Evolutionary conservation across 192 early-diverging fungal species (phyloP), one percentile per base, ranked within the genome.

Genomic region (Backusella luteola): DNA sequence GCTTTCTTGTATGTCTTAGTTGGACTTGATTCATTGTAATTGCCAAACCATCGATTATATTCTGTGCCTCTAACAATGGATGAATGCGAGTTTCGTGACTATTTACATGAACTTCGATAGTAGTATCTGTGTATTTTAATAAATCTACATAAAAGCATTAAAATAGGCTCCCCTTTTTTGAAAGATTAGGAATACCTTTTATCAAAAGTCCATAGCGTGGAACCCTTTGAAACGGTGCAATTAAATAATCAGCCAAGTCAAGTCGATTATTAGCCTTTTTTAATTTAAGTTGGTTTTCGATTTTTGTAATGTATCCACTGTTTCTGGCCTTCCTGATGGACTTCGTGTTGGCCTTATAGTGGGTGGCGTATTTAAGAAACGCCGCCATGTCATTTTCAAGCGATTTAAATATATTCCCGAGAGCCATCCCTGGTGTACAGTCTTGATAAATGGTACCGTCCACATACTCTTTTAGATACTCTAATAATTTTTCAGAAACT

Each of bases 181-280:
- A 8, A 63, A 29, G n/a, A 6, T 14, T 15, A 73, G 77, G 6
- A 19, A 7, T 49, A 49, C 85, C 88, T 82, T 85, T 89, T 34
- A 94, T 80, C 41, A 94, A 77, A 71, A 94, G 76, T 52, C 89
- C 88, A 83, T 94, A 94, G 14, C 92, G 88, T 1, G 93, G 90
- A 9, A 93, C 89, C 39, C 93, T 85, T 78, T 94, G 93, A 69
- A 94, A 90, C 0, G 93, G 93, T 79, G 92, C 87, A 66, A 94
- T 93, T 74, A 94, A 79, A 75, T 91, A 84, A 78, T 93, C 93
- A 34, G 87, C 84, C 29, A 96, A 80, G 41, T 85, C 88, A 32
- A 94, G 76, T 4, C 86, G 87, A 19, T 85, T 86, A 23, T 79
- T 84, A 29, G 85, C 87, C 23, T 68, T 73, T 21, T 53, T 29